phyloP scores from a whole-genome alignment of 1,139 yeast species.

The Diutina mesorugosa region DNA sequence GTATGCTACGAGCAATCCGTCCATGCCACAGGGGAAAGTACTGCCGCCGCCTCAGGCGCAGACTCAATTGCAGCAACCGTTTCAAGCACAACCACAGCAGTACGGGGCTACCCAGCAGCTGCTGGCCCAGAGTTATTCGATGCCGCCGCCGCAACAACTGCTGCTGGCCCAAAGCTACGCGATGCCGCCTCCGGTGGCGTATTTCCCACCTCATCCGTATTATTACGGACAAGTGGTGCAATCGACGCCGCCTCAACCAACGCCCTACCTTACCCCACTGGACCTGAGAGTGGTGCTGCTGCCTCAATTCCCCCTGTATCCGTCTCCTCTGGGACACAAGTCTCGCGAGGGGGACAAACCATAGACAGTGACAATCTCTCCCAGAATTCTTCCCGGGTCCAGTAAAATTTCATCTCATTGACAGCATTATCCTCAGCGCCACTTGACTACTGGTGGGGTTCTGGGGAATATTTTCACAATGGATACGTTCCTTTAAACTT shows the following conservation, averaged over 20 bases:
- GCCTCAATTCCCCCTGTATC: not conserved
- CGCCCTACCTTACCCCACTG: not conserved
- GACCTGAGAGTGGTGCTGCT: not conserved
- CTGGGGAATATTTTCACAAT: not conserved
- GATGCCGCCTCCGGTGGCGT: constrained; percentile 1
- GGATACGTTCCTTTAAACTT: not conserved
- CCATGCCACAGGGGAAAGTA: not conserved
- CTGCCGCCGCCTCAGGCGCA: not conserved
- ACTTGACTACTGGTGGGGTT: not conserved
- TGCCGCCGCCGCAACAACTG: not conserved
- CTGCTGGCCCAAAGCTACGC: not conserved
- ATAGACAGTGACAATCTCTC: not conserved
- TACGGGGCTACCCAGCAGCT: not conserved
- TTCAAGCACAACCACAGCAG: constrained; percentile 1
- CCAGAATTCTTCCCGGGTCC: too few relatives aligned
- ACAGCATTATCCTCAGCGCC: not conserved
- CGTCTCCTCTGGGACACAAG: not conserved
- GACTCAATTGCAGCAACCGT: constrained; percentile 1
- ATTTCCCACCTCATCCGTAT: not conserved
- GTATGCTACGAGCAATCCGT: not conserved
- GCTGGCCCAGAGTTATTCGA: not conserved
- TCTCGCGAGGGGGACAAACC: not conserved
- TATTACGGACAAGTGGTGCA: not conserved
- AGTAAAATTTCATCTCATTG: not conserved
- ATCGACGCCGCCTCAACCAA: not conserved